These are phyloP conservation scores for Penicillium angulare DNA, from an alignment of 495 filamentous ascomycete species.

Conservation along the genomic window DNA sequence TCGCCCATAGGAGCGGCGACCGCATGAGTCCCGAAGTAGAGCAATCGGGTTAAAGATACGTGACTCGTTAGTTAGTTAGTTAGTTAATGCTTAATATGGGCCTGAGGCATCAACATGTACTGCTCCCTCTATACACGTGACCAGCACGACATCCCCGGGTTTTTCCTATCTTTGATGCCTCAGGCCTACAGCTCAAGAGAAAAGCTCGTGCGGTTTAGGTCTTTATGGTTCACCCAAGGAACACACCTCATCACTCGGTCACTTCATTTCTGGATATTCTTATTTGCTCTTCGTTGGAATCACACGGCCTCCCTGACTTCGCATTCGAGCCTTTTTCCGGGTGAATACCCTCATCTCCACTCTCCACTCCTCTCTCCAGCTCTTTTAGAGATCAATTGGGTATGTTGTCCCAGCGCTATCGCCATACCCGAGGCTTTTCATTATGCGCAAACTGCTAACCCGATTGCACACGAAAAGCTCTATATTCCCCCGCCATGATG, in stretches of 20 bases:
- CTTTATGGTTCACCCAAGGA: slow-evolving; percentile 30
- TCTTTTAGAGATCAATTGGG: slow-evolving; percentile 39
- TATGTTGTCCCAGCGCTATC: slow-evolving; percentile 14
- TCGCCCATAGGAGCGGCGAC: too few relatives aligned
- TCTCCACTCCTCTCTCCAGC: slow-evolving; percentile 22
- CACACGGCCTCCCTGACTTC: slow-evolving; percentile 33
- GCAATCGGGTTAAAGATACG: too few relatives aligned
- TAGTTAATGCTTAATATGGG: background rate
- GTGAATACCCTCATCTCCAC: slow-evolving; percentile 40
- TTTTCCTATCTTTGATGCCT: slow-evolving; percentile 17
- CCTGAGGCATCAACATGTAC: background rate
- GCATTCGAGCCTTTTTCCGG: slow-evolving; percentile 32
- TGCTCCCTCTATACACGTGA: slow-evolving; percentile 5
- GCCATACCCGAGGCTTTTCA: slow-evolving; percentile 37
- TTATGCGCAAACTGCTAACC: slow-evolving; percentile 29
- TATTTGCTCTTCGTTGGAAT: slow-evolving; percentile 35
- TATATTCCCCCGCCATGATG: slow-evolving; percentile 39
- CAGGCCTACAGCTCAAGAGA: slow-evolving; percentile 12
- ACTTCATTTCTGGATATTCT: slow-evolving; percentile 37
- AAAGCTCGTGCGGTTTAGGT: slow-evolving; percentile 26
- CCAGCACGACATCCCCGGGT: slow-evolving; percentile 10
- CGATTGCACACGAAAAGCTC: slow-evolving; percentile 38
- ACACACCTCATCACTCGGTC: slow-evolving; percentile 42
- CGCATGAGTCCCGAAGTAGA: too few relatives aligned
- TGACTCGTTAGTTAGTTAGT: too few relatives aligned